A percentile compares a stretch with the other conserved stretches of the same genome.
phyloP scores from a whole-genome alignment of 495 filamentous ascomycete genomes.

The Penicillium odoratum region DNA sequence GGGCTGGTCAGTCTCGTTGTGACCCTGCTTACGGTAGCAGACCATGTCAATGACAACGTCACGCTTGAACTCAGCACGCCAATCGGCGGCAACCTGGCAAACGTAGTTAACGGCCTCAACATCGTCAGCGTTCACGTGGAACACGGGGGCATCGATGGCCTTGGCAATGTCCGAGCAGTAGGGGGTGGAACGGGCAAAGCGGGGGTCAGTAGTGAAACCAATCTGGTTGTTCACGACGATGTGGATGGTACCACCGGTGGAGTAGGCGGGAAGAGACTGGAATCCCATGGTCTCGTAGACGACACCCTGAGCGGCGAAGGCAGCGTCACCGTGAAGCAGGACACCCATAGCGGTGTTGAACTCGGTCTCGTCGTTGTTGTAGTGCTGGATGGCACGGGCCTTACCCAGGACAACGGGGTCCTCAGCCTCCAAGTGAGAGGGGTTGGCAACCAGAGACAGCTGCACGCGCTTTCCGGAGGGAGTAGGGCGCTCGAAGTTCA shows the following conservation, averaged over 20 bases:
- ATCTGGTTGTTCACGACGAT: conserved; percentile 99
- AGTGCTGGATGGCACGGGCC: conserved; percentile 96
- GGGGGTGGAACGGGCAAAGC: conserved; percentile 92
- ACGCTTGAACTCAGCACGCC: conserved; percentile 95
- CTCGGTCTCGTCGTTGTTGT: conserved; percentile 91
- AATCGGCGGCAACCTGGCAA: conserved; percentile 93
- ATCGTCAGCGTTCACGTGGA: conserved; percentile 98
- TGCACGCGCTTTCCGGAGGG: conserved; percentile 98
- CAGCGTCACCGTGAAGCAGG: conserved; percentile 93
- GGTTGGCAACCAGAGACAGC: conserved; percentile 96
- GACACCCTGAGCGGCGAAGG: conserved; percentile 92
- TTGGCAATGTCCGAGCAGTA: conserved; percentile 99
- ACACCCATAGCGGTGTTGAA: conserved; percentile 93
- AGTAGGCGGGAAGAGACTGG: conserved; percentile 91
- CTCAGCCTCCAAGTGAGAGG: conserved; percentile 97
- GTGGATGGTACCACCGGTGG: conserved; percentile 96
- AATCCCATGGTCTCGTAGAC: conserved; percentile 99
- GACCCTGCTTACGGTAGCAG: conserved; percentile 97
- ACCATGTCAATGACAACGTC: conserved; percentile 98
- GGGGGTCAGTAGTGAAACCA: conserved; percentile 98
- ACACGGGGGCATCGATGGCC: conserved; percentile 95
- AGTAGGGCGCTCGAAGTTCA: conserved; percentile 99
- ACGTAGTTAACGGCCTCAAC: conserved; percentile 98
- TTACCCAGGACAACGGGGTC: conserved; percentile 97
- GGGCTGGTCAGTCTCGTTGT: conserved; percentile 99